These are phyloP conservation scores for Fusarium annulatum DNA, from an alignment of 2,329 filamentous ascomycete species.

Conservation along the genomic window DNA sequence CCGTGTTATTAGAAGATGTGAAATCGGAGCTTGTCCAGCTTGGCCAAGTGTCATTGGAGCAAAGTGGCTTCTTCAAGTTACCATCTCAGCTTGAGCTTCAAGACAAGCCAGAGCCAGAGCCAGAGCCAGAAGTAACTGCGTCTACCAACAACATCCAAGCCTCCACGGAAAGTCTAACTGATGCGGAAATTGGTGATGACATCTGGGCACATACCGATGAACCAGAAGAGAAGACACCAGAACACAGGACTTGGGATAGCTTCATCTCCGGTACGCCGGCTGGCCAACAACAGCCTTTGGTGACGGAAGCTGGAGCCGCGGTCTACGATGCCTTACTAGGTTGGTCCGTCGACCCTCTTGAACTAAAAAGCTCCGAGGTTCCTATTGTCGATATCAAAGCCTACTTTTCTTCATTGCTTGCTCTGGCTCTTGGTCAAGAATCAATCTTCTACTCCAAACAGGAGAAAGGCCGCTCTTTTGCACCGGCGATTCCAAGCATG, in stretches of 20 bases:
- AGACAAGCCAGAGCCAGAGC: background rate
- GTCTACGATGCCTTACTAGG: slow-evolving; percentile 73
- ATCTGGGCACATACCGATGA: slow-evolving; percentile 61
- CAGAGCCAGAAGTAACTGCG: slow-evolving; percentile 14
- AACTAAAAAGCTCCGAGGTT: slow-evolving; percentile 52
- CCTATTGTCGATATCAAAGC: slow-evolving; percentile 59
- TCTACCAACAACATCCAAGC: slow-evolving; percentile 7
- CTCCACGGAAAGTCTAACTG: slow-evolving; percentile 2
- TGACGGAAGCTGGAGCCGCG: slow-evolving; percentile 75
- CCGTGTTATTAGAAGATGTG: slow-evolving; percentile 4
- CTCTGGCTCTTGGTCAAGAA: slow-evolving; percentile 75
- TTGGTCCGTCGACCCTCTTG: slow-evolving; percentile 54
- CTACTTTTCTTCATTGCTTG: slow-evolving; percentile 69
- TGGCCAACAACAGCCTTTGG: slow-evolving; percentile 61
- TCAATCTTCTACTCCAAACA: slow-evolving; percentile 78
- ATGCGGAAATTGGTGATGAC: slow-evolving; percentile 36
- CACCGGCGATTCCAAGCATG: slow-evolving; percentile 57
- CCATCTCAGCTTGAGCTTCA: slow-evolving; percentile 28
- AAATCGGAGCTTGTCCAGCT: slow-evolving; percentile 34
- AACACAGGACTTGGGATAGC: slow-evolving; percentile 75
- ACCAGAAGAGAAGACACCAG: slow-evolving; percentile 46
- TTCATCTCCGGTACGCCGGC: slow-evolving; percentile 61
- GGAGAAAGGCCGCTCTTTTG: slow-evolving; percentile 63
- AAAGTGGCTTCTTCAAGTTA: slow-evolving; percentile 49
- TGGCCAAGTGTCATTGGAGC: slow-evolving; percentile 32